A percentile compares a stretch with the other conserved stretches of the same genome.
These are phyloP conservation scores for Mucor indicus DNA, from an alignment of 371 early-diverging fungal genomes.

Conservation along the genomic window DNA sequence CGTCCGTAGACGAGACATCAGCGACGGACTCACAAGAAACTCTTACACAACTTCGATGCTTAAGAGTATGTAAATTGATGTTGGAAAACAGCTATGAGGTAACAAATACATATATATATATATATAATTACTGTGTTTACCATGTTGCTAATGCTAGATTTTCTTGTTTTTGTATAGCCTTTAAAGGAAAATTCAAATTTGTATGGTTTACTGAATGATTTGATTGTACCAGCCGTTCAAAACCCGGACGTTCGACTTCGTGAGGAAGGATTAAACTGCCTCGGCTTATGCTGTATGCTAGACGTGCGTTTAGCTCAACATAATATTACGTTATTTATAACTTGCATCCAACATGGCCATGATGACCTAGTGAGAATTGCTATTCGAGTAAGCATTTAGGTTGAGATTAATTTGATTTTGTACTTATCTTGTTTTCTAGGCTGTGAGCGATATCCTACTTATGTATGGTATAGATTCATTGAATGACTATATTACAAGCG, in stretches of 20 bases:
- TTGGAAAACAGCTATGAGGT: conserved; percentile 71
- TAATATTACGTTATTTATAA: conserved; percentile 44
- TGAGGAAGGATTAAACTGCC: conserved; percentile 77
- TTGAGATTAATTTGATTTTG: no score
- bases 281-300: conserved; percentile 74
- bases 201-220: conserved; percentile 75
- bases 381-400: conserved; percentile 32
- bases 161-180: conserved; percentile 13
- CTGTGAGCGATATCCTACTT: conserved; percentile 62
- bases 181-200: conserved; percentile 73
- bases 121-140: no score
- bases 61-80: conserved; percentile 71
- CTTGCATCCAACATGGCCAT: conserved; percentile 40
- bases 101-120: no score
- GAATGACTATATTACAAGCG: conserved; percentile 31
- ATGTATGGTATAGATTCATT: conserved; percentile 46
- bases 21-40: no score
- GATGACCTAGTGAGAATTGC: conserved; percentile 47
- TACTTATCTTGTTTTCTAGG: no score
- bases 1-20: no score
- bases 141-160: no score
- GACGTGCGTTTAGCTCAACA: conserved; percentile 54
- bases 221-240: conserved; percentile 79
- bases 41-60: conserved; percentile 46
- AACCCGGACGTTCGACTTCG: conserved; percentile 65